Conservation (phyloP, 1,284 basidiomycete species). For the Afroboletus lepidellus region DNA sequence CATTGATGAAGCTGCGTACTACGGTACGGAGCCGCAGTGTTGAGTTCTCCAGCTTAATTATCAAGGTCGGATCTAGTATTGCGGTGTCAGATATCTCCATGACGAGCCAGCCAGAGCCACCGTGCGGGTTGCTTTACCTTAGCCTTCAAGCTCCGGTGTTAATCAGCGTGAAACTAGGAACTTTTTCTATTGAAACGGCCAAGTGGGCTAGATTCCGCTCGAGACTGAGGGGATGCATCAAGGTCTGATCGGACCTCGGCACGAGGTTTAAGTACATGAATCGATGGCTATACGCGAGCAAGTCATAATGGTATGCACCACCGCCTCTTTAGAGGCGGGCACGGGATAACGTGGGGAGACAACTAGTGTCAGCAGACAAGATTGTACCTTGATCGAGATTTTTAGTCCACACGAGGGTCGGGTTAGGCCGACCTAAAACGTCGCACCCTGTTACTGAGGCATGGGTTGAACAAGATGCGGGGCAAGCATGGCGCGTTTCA, state of each 20-base stretch:
- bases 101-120: conserved; percentile 26
- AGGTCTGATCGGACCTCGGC: conserved; percentile 22
- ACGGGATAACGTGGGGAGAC: background rate
- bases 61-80: conserved; percentile 12
- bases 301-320: background rate
- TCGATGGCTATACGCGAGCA: background rate
- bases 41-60: conserved; percentile 29
- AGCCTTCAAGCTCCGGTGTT: conserved; percentile 41
- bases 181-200: conserved; percentile 34
- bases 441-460: conserved; percentile 2
- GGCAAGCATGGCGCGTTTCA: background rate
- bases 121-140: conserved; percentile 41
- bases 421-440: conserved; percentile 12
- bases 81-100: conserved; percentile 4
- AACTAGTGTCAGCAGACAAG: too few relatives aligned
- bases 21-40: conserved; percentile 37
- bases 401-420: conserved; percentile 14
- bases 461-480: background rate
- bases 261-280: conserved; percentile 4
- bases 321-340: background rate
- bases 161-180: conserved; percentile 30
- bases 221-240: conserved; percentile 30
- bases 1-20: conserved; percentile 28
- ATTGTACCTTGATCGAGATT: conserved; percentile 12
- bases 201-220: conserved; percentile 32